Conservation (phyloP, 305 asterid species). For the Fraxinus nigra region DNA sequence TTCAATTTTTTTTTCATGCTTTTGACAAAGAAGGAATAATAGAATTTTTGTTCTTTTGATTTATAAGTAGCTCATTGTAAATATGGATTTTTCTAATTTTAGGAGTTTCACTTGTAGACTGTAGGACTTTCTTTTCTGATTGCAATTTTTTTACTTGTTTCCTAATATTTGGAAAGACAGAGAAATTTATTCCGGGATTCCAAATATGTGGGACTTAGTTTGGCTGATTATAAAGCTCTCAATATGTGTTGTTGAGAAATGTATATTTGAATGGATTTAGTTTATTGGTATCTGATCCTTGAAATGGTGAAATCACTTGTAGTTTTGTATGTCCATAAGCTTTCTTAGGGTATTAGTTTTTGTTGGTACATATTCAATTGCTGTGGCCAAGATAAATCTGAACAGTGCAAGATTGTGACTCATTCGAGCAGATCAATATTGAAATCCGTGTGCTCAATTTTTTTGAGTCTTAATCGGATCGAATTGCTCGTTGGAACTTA, state of each 20-base stretch:
- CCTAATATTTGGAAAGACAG: not conserved
- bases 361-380: not conserved
- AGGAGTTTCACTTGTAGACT: not conserved
- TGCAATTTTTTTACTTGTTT: not conserved
- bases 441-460: too few species aligned
- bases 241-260: not conserved
- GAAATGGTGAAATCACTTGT: not conserved
- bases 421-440: too few species aligned
- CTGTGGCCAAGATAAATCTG: not conserved
- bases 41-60: conserved; percentile 27
- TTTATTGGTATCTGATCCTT: not conserved
- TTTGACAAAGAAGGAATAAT: conserved; percentile 26
- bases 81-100: conserved; percentile 38
- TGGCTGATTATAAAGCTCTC: not conserved
- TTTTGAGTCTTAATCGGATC: too few species aligned
- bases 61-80: conserved; percentile 51
- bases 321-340: not conserved
- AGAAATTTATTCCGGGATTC: not conserved
- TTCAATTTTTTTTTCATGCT: conserved; percentile 10
- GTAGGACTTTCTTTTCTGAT: not conserved
- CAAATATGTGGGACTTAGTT: not conserved
- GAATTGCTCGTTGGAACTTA: too few species aligned
- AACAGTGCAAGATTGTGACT: too few species aligned
- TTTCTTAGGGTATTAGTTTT: not conserved
- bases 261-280: not conserved